Evolutionary conservation across 2,329 filamentous ascomycete species (phyloP).

Genomic region (Ophiostoma sp.): DNA sequence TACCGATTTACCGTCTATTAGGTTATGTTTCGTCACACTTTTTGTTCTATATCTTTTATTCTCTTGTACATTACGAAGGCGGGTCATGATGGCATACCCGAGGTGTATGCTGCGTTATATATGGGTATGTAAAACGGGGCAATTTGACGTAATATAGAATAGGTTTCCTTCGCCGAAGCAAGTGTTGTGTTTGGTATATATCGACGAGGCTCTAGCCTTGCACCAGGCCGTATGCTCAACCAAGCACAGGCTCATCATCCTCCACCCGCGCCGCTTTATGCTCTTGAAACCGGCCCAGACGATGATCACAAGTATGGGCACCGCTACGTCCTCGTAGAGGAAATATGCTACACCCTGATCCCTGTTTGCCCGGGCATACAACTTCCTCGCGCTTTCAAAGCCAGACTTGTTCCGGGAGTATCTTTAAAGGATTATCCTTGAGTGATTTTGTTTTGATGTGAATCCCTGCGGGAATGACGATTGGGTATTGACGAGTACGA

Average conservation of each 20-base stretch:
- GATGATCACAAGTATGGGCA: not conserved
- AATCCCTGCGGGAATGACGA: not conserved
- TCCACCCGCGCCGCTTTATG: no score
- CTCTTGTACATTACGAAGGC: not conserved
- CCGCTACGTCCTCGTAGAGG: not conserved
- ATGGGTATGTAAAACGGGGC: no score
- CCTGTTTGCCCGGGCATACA: not conserved
- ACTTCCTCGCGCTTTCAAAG: not conserved
- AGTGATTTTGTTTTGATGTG: not conserved
- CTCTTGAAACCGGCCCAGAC: not conserved
- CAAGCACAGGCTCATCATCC: no score
- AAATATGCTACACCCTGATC: not conserved
- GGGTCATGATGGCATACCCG: no score
- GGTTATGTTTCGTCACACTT: not conserved
- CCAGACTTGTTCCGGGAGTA: no score
- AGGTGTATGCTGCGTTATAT: no score
- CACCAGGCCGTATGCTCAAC: no score
- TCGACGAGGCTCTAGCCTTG: no score
- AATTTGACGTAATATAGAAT: no score
- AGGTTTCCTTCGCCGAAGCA: no score
- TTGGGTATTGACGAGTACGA: not conserved
- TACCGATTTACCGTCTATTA: not conserved
- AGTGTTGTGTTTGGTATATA: no score
- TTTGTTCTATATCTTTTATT: not conserved
- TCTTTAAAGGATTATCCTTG: no score